Evolutionary conservation across 306 rosid species (phyloP), one percentile per base, ranked within the genome.

Genomic region (Crotalaria pallida): DNA sequence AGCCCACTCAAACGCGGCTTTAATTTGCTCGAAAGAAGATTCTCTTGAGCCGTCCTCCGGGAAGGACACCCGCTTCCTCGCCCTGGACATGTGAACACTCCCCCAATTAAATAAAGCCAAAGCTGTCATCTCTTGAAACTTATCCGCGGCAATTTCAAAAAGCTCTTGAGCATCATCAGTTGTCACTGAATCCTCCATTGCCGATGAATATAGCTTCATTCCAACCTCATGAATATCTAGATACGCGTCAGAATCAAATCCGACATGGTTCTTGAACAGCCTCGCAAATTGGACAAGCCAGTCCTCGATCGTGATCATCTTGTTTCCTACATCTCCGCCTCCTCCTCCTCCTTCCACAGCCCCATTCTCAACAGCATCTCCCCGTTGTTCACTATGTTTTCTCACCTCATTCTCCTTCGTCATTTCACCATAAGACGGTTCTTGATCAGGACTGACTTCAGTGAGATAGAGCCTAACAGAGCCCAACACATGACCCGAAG

Each of bases 211-310:
- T 16, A 93, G 45, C 80, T 88, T 90, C 97, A 88, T 87, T 3
- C 98, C 94, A 55, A 88, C 80, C 84, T 85, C 96, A 12, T 93
- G 98, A 74, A 93, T 89, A 81, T 90, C 92, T 84, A 93, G 74
- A 82, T 88, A 93, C 0, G 85, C 58, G 80, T 88, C 97, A 50
- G 96, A 90, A 78, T 88, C 98, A 49, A 93, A 88, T 38, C 97
- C 98, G 63, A 93, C 97, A 69, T 90, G 97, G 75, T 93, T 93
- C 88, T 93, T 93, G 84, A 93, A 93, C 82, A 93, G 50, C 79
- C 96, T 76, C 3, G 98, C 98, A 80, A 93, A 93, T 77, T 90
- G 98, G 22, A 93, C 70, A 74, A 93, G 88, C 98, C 98, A 93
- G 27, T 93, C 96, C 86, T 93, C 96, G 27, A 88, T 71, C 41